Percentiles rank a stretch among this genome's conserved stretches.
These are phyloP conservation scores for Euphorbia lathyris DNA, from an alignment of 345 rosid species.

Conservation along the genomic window DNA sequence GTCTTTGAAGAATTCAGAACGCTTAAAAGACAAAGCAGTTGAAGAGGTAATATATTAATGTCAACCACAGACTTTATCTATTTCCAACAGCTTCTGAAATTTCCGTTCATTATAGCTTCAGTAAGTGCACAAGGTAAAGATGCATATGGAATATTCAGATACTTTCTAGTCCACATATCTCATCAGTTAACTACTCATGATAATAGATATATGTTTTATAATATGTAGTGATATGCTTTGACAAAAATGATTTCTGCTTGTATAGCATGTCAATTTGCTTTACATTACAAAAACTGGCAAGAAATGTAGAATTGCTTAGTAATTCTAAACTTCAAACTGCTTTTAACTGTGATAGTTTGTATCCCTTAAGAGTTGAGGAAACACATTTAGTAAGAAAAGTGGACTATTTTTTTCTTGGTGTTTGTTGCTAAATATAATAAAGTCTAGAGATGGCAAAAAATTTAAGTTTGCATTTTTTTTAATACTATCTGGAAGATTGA, in stretches of 20 bases:
- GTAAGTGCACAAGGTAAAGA: constrained; percentile 2
- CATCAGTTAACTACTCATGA: background rate
- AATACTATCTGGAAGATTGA: background rate
- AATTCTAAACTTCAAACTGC: background rate
- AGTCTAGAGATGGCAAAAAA: background rate
- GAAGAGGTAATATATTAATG: constrained; percentile 36
- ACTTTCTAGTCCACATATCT: background rate
- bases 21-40: constrained; percentile 43
- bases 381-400: background rate
- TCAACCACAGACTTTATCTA: background rate
- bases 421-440: background rate
- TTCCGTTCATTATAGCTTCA: background rate
- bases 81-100: background rate
- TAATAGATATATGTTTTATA: background rate
- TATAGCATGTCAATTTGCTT: background rate
- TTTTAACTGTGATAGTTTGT: background rate
- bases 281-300: background rate
- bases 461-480: background rate
- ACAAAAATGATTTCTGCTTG: background rate
- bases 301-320: background rate
- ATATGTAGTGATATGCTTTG: background rate
- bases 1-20: constrained; percentile 40
- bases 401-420: background rate
- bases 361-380: background rate
- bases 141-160: background rate